Evolutionary conservation across 1,284 basidiomycete species (phyloP), one percentile per base, ranked within the genome.

Genomic region (Ceratobasidium sp.): DNA sequence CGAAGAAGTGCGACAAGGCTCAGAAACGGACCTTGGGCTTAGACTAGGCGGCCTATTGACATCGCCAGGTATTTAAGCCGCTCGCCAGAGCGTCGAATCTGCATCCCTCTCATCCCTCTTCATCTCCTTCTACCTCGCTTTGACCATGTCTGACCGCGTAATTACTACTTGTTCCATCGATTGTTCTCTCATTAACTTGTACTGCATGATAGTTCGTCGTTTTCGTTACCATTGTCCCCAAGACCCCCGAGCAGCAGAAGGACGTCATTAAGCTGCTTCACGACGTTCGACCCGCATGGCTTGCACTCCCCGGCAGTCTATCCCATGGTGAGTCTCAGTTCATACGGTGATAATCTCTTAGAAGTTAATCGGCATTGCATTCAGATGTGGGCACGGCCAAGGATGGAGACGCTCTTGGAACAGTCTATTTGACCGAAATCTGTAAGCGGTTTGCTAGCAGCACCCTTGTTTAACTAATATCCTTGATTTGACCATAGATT

Each of bases 191-290:
- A 17, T 26, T 65, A 54, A 52, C 26, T 12, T 13, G 12, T 13
- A 12, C 3, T 2, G 2, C 23, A 1, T 26, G 52, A 3, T 57
- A 75, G 73, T 75, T 75, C 26, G 73, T 75, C 38, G 73, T 75
- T 26, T 75, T 75, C 20, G 73, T 75, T 33, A 75, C 73, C 15
- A 75, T 75, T 28, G 62, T 75, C 52, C 73, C 73, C 62, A 75
- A 75, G 62, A 75, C 73, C 17, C 73, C 73, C 20, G 73, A 75
- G 62, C 73, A 75, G 59, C 73, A 75, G 23, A 75, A 75, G 62
- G 73, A 75, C 33, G 52, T 75, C 7, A 66, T 75, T 40, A 62
- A 75, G 26, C 73, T 75, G n/a, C 62, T 75, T 23, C 73, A 75
- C n/a, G 73, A 75, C 20, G 73, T 75, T 46, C 61, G 73, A 23